phyloP scores from a whole-genome alignment of 2,329 filamentous ascomycete genomes.

The Sordariomycetes sp. region DNA sequence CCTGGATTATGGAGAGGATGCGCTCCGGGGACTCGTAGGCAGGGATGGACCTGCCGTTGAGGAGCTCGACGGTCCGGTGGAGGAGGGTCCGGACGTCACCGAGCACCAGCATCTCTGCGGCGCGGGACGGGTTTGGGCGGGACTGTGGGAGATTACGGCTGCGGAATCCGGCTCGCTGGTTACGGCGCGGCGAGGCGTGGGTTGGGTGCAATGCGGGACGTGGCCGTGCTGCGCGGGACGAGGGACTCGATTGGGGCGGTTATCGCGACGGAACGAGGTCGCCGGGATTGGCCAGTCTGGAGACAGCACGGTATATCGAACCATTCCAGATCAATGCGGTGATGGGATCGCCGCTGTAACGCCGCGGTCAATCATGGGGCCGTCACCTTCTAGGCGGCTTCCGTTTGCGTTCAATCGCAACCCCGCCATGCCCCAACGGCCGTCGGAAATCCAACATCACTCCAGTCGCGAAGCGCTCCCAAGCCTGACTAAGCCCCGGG shows the following conservation, averaged over 20 bases:
- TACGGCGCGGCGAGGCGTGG: too few species aligned
- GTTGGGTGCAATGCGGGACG: too few species aligned
- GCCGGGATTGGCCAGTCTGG: too few species aligned
- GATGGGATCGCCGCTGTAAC: too few species aligned
- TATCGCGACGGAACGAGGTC: too few species aligned
- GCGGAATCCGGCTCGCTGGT: too few species aligned
- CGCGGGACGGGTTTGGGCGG: too few species aligned
- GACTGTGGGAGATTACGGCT: too few species aligned
- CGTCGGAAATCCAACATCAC: background rate
- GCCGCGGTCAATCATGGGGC: background rate
- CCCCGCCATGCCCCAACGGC: background rate
- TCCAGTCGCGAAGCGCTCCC: background rate
- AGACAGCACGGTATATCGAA: too few species aligned
- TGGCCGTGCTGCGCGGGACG: too few species aligned
- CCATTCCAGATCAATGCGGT: too few species aligned
- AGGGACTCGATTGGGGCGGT: too few species aligned
- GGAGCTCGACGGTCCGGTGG: slow-evolving; percentile 1
- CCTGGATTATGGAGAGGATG: slow-evolving; percentile 41
- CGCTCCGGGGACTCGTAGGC: slow-evolving; percentile 37
- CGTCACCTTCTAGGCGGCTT: background rate
- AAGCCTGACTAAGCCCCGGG: background rate
- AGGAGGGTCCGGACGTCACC: background rate
- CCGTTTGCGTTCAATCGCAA: background rate
- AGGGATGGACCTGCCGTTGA: slow-evolving; percentile 2
- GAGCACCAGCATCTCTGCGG: slow-evolving; percentile 3